Evolutionary conservation across 2,329 filamentous ascomycete genomes (phyloP).

Genomic region (Diaporthe vaccinii): DNA sequence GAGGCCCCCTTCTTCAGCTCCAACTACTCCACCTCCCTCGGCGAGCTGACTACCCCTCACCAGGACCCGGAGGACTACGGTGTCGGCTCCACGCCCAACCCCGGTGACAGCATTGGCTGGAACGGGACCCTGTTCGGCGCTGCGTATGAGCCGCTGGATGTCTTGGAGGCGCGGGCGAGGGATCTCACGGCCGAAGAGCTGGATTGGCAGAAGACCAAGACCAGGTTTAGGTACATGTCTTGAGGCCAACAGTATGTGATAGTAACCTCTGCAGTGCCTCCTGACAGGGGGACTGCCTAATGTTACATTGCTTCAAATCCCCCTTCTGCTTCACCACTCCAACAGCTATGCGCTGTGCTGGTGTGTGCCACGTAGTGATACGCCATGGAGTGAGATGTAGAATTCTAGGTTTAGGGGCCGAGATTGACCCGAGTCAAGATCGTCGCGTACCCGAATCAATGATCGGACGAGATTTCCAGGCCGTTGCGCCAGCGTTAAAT

Average conservation of each 20-base stretch:
- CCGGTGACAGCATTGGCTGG: constrained; percentile 37
- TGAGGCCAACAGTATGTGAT: background rate
- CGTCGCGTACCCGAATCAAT: background rate
- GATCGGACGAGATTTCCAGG: background rate
- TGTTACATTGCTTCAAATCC: background rate
- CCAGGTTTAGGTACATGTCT: constrained; percentile 34
- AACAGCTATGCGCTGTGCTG: constrained; percentile 4
- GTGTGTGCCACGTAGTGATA: background rate
- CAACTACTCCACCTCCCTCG: constrained; percentile 38
- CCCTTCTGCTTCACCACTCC: background rate
- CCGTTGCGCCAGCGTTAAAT: background rate
- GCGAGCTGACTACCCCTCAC: constrained; percentile 38
- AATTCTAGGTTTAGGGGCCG: background rate
- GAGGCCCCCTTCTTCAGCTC: constrained; percentile 40
- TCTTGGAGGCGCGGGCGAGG: constrained; percentile 37
- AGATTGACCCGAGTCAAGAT: background rate
- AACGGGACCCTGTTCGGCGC: constrained; percentile 35
- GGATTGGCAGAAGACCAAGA: constrained; percentile 12
- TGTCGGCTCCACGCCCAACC: background rate
- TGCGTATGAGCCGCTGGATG: constrained; percentile 33
- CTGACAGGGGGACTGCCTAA: background rate
- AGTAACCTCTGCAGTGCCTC: background rate
- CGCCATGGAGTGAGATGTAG: background rate
- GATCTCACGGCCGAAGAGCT: constrained; percentile 37
- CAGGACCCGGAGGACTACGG: constrained; percentile 38